Evolutionary conservation across 257 asterid species (phyloP).

Genomic region (Ligustrum vulgare): DNA sequence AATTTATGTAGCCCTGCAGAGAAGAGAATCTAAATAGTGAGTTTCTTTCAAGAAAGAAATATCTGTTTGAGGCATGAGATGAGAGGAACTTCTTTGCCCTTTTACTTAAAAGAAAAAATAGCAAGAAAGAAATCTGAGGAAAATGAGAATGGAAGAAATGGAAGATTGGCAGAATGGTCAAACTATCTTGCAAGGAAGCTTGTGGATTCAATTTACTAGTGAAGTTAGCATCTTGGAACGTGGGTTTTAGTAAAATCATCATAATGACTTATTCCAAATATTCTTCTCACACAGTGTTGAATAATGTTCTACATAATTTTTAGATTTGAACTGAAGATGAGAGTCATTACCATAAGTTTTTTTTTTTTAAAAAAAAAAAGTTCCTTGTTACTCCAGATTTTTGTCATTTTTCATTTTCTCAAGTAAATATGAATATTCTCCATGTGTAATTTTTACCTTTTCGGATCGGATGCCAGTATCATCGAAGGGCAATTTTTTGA

Average conservation of each 20-base stretch:
- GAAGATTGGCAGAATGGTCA: not conserved
- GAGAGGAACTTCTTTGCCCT: not conserved
- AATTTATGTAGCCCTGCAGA: not conserved
- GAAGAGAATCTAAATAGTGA: conserved; percentile 31
- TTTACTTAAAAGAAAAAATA: not conserved
- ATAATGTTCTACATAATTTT: too few species aligned
- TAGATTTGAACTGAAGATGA: not conserved
- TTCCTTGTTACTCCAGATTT: too few species aligned
- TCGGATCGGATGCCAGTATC: too few species aligned
- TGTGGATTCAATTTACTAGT: not conserved
- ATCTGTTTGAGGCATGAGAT: not conserved
- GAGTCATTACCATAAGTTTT: too few species aligned
- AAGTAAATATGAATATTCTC: too few species aligned
- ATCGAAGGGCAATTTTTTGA: not conserved
- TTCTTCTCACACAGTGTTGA: too few species aligned
- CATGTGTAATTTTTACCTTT: too few species aligned
- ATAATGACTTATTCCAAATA: too few species aligned
- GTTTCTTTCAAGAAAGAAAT: conserved; percentile 32
- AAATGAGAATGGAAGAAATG: not conserved
- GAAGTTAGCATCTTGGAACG: not conserved
- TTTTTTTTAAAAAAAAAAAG: too few species aligned
- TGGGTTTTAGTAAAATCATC: not conserved
- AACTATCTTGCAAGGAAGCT: not conserved
- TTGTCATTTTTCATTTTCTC: too few species aligned
- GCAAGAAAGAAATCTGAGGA: conserved; percentile 4